phyloP scores from a whole-genome alignment of 2,329 filamentous ascomycete species.

The Paraconiothyrium brasiliense region DNA sequence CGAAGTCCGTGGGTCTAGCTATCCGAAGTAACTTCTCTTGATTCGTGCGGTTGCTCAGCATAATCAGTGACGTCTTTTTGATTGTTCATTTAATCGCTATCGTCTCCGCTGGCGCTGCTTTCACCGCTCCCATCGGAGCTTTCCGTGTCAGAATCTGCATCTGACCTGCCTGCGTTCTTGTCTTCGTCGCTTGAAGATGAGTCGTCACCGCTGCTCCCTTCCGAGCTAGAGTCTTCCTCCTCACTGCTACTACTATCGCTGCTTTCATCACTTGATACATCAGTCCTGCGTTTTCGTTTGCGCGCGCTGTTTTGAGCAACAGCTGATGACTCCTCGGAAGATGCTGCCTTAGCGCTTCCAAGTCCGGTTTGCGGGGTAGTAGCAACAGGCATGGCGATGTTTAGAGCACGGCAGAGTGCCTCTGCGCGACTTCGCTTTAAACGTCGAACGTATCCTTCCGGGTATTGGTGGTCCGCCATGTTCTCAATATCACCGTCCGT shows the following conservation, averaged over 20 bases:
- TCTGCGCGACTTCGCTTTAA: constrained; percentile 46
- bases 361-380: constrained; percentile 12
- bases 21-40: not conserved
- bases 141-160: constrained; percentile 9
- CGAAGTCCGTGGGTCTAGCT: constrained; percentile 12
- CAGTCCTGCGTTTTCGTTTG: constrained; percentile 41
- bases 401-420: constrained; percentile 41
- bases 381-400: constrained; percentile 34
- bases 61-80: not conserved
- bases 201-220: constrained; percentile 25
- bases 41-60: not conserved
- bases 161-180: constrained; percentile 12
- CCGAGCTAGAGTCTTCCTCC: constrained; percentile 36
- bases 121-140: constrained; percentile 16
- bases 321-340: constrained; percentile 28
- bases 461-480: constrained; percentile 33
- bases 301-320: constrained; percentile 27
- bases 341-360: constrained; percentile 13
- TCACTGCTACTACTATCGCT: constrained; percentile 44
- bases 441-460: constrained; percentile 43
- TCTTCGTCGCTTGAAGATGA: constrained; percentile 17
- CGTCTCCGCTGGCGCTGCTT: constrained; percentile 6
- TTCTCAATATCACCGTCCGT: constrained; percentile 42
- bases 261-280: constrained; percentile 44
- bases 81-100: constrained; percentile 8